Base-by-base conservation (phyloP, 176 grass and related monocot genomes). In the Triticum monococcum region DNA sequence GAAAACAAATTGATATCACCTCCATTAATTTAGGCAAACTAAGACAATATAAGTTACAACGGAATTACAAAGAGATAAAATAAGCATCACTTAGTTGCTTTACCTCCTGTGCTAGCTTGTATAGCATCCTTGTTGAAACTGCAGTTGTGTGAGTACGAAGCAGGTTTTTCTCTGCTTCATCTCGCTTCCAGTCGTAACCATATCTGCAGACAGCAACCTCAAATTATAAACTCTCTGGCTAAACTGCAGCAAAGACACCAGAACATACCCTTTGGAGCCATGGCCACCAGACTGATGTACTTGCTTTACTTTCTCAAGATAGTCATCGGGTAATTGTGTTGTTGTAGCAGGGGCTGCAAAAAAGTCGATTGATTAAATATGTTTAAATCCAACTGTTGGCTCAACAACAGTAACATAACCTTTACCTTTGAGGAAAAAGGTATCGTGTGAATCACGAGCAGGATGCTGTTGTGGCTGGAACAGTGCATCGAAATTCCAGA, bases 401-500 rank as follows among this genome's bases (percentile, higher is more conserved):
- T 54, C 50, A 75, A 85, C 64, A 82, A 13, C 33, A 72, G 30
- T 12, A 61, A 86, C 67, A 81, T 14, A 45, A 71, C 64, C 16
- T 84, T 71, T 83, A 92, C 97, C 87, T 80, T 92, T 90, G 45
- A 96, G 92, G 84, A 98, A 96, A 81, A 99, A 99, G 6, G 97
- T 99, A 84, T 99, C 97, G 78, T 96, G 97, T 13, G 97, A 99
- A 86, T 99, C 97, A 18, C 97, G 94, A 81, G 97, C 94, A 91
- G 97, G 97, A 91, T 99, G 97, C 66, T 99, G 94, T 82, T 96
- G 97, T 23, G 97, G 97, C 77, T 94, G 97, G 77, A 96, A 99
- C 56, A 99, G 85, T 73, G 97, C 94, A 90, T 99, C 97, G 5
- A 99, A 99, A 79, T 99, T 99, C 94, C 97, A 99, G 90, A 99